phyloP scores from a whole-genome alignment of 768 basidiomycete genomes.

The Clathrus columnatus region DNA sequence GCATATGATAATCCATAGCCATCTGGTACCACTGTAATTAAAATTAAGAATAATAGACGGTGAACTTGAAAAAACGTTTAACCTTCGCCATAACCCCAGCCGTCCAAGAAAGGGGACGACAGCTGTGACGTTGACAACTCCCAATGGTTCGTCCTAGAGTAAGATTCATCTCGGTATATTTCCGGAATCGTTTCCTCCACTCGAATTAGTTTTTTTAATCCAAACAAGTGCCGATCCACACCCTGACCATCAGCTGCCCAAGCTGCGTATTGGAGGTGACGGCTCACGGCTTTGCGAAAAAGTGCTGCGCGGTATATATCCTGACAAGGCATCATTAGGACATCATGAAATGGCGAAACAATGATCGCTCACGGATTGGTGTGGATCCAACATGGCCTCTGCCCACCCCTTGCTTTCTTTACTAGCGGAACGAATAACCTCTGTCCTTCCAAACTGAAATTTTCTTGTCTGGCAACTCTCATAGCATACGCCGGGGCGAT shows the following conservation, averaged over 20 bases:
- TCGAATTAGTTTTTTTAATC: slow-evolving; percentile 72
- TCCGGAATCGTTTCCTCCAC: slow-evolving; percentile 65
- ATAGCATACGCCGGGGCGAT: slow-evolving; percentile 74
- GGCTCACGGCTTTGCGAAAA: slow-evolving; percentile 65
- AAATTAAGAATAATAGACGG: slow-evolving; percentile 7
- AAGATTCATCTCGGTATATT: slow-evolving; percentile 70
- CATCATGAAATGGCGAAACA: not conserved
- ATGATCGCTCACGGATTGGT: not conserved
- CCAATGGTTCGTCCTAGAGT: slow-evolving; percentile 72
- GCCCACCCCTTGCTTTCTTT: slow-evolving; percentile 79
- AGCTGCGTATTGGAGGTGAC: slow-evolving; percentile 79
- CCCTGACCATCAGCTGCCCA: slow-evolving; percentile 95
- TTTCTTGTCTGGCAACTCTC: slow-evolving; percentile 93
- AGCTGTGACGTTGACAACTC: slow-evolving; percentile 88
- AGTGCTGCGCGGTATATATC: slow-evolving; percentile 50
- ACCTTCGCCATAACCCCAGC: slow-evolving; percentile 98
- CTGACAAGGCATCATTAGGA: slow-evolving; percentile 22
- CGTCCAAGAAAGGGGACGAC: slow-evolving; percentile 71
- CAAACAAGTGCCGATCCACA: slow-evolving; percentile 93
- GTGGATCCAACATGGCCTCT: slow-evolving; percentile 70
- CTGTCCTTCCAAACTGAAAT: slow-evolving; percentile 84
- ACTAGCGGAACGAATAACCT: slow-evolving; percentile 85
- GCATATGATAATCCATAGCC: slow-evolving; percentile 90
- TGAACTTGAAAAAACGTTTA: slow-evolving; percentile 18
- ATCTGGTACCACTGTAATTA: slow-evolving; percentile 68